A percentile compares a stretch with the other conserved stretches of the same genome.
These are phyloP conservation scores for Chalara sp. DNA, from an alignment of 2,329 filamentous ascomycete species.

Conservation along the genomic window DNA sequence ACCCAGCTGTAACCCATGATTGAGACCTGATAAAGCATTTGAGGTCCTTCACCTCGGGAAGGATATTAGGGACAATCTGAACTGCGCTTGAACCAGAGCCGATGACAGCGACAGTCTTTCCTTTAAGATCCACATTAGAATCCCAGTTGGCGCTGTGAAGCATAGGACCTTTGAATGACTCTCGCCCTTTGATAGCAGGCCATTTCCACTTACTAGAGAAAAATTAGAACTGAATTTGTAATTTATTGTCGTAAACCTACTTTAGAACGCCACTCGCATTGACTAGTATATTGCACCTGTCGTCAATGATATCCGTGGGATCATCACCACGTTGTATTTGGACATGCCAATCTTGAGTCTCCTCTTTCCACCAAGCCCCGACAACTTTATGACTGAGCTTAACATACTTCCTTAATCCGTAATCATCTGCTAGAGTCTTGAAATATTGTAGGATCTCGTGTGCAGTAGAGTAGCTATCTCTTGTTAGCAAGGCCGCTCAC, in stretches of 20 bases:
- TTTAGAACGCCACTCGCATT: slow-evolving; percentile 42
- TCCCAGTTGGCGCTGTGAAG: slow-evolving; percentile 38
- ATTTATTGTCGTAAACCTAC: slow-evolving; percentile 25
- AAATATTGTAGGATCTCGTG: slow-evolving; percentile 33
- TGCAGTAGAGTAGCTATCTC: slow-evolving; percentile 26
- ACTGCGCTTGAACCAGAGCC: slow-evolving; percentile 31
- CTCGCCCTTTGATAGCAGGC: slow-evolving; percentile 38
- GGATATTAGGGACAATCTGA: slow-evolving; percentile 28
- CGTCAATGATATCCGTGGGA: slow-evolving; percentile 32
- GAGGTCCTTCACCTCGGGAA: slow-evolving; percentile 32
- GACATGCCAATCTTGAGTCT: slow-evolving; percentile 34
- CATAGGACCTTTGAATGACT: slow-evolving; percentile 37
- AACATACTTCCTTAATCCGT: slow-evolving; percentile 34
- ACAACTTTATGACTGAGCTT: slow-evolving; percentile 36
- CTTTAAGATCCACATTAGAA: slow-evolving; percentile 2
- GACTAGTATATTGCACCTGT: slow-evolving; percentile 37
- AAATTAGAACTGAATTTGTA: slow-evolving; percentile 27
- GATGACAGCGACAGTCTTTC: slow-evolving; percentile 30
- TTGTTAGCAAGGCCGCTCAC: no score
- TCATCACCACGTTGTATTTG: slow-evolving; percentile 17
- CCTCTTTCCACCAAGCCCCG: slow-evolving; percentile 37
- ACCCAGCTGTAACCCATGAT: slow-evolving; percentile 34
- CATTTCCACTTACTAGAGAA: slow-evolving; percentile 22
- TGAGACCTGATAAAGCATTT: slow-evolving; percentile 42
- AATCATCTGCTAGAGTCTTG: slow-evolving; percentile 25